Evolutionary conservation across 768 basidiomycete genomes (phyloP).

Genomic region (Leccinum disarticulatum): DNA sequence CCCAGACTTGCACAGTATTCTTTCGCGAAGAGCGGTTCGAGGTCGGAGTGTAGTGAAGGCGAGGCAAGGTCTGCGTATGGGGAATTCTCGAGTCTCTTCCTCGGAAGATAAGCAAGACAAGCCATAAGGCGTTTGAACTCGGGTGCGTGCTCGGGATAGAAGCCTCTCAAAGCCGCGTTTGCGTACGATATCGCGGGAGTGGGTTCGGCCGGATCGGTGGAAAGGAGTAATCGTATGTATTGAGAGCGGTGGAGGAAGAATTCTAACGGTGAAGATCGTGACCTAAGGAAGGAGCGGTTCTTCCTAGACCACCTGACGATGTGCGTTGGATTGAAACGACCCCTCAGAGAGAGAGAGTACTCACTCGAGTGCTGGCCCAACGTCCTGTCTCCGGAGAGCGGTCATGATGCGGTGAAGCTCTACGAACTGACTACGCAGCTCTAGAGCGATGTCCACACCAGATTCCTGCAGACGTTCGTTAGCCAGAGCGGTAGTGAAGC

Average conservation of each 20-base stretch:
- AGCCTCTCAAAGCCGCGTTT: conserved; percentile 57
- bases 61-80: conserved; percentile 76
- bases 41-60: conserved; percentile 69
- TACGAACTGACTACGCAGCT: conserved; percentile 56
- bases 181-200: conserved; percentile 74
- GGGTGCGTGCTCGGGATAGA: conserved; percentile 56
- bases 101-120: conserved; percentile 69
- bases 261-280: conserved; percentile 77
- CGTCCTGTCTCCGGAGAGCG: conserved; percentile 62
- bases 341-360: conserved; percentile 20
- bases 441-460: conserved; percentile 50
- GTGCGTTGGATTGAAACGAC: neutral
- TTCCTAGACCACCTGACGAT: conserved; percentile 71
- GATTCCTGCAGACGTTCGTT: conserved; percentile 55
- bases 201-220: conserved; percentile 57
- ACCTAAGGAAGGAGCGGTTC: conserved; percentile 63
- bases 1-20: conserved; percentile 88
- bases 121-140: conserved; percentile 74
- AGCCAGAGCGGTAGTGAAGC: neutral
- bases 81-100: conserved; percentile 60
- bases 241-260: conserved; percentile 91
- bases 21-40: conserved; percentile 81
- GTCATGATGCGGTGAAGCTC: conserved; percentile 73
- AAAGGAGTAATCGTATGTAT: conserved; percentile 76
- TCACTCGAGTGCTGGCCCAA: conserved; percentile 76